phyloP scores from a whole-genome alignment of 2,329 filamentous ascomycete genomes.

The Pseudogymnoascus sp. region DNA sequence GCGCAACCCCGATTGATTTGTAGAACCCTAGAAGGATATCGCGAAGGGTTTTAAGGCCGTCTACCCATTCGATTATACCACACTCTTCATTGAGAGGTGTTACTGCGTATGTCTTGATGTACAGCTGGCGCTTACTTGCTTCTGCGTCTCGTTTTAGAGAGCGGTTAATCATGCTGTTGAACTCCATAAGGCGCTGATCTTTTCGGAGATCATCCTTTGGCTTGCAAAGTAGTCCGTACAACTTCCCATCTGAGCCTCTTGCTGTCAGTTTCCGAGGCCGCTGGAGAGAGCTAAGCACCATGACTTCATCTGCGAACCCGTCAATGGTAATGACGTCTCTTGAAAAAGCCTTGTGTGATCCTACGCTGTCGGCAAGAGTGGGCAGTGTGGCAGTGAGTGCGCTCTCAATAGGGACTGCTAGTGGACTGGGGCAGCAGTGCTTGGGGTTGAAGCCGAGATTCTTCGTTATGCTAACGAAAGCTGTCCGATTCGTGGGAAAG shows the following conservation, averaged over 20 bases:
- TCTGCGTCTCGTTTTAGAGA: constrained; percentile 88
- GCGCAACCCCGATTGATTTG: constrained; percentile 61
- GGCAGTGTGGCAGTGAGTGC: constrained; percentile 80
- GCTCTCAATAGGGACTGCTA: constrained; percentile 84
- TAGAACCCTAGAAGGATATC: constrained; percentile 82
- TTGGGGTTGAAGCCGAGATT: constrained; percentile 82
- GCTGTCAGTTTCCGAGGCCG: constrained; percentile 86
- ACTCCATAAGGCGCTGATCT: constrained; percentile 97
- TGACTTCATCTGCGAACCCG: constrained; percentile 75
- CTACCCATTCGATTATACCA: constrained; percentile 97
- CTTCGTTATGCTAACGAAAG: constrained; percentile 63
- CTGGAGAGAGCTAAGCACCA: constrained; percentile 84
- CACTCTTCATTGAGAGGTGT: constrained; percentile 97
- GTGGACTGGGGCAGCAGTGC: constrained; percentile 65
- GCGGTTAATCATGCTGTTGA: constrained; percentile 96
- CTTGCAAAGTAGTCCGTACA: constrained; percentile 89
- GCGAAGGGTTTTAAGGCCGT: constrained; percentile 86
- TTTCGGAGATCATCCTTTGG: constrained; percentile 97
- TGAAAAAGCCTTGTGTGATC: constrained; percentile 79
- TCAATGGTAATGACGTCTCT: constrained; percentile 77
- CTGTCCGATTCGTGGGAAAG: constrained; percentile 62
- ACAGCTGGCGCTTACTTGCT: constrained; percentile 80
- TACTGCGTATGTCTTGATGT: constrained; percentile 95
- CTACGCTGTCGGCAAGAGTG: constrained; percentile 60
- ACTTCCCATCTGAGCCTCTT: constrained; percentile 78